phyloP scores from a whole-genome alignment of 2,329 filamentous ascomycete species.

The Alternaria sp. region DNA sequence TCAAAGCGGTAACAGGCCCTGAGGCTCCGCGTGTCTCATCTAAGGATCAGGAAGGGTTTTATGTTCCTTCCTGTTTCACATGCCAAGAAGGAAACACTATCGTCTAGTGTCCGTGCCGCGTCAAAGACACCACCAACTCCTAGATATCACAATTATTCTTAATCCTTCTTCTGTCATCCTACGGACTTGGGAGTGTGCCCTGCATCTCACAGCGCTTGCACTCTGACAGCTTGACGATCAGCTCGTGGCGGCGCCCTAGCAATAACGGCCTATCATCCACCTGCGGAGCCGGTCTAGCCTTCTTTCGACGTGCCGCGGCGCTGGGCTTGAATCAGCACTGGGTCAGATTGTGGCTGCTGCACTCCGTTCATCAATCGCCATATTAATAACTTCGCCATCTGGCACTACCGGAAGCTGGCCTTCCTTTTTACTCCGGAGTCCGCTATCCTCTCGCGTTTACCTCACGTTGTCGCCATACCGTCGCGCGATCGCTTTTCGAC shows the following conservation, averaged over 20 bases:
- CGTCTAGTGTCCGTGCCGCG: not conserved
- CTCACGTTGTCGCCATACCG: slow-evolving; percentile 21
- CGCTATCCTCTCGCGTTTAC: slow-evolving; percentile 3
- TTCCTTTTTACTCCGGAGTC: slow-evolving; percentile 25
- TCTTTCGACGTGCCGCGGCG: slow-evolving; percentile 20
- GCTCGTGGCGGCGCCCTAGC: slow-evolving; percentile 13
- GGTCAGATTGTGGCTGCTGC: slow-evolving; percentile 20
- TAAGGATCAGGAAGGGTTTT: slow-evolving; percentile 25
- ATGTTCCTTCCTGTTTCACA: slow-evolving; percentile 33
- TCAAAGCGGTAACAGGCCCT: slow-evolving; percentile 1
- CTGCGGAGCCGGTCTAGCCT: slow-evolving; percentile 20
- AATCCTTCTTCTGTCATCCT: not conserved
- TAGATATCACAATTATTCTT: not conserved
- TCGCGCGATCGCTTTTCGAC: slow-evolving; percentile 2
- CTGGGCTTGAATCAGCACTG: slow-evolving; percentile 23
- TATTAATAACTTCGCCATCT: slow-evolving; percentile 34
- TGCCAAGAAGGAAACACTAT: slow-evolving; percentile 29
- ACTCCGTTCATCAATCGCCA: slow-evolving; percentile 15
- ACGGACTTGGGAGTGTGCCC: not conserved
- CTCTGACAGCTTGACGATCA: slow-evolving; percentile 10
- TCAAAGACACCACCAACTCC: not conserved
- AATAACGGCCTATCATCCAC: slow-evolving; percentile 28
- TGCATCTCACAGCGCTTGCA: not conserved
- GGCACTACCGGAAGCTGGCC: slow-evolving; percentile 40
- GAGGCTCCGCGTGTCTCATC: slow-evolving; percentile 33